phyloP scores from a whole-genome alignment of 805 yeast species.

The Spathaspora passalidarum region DNA sequence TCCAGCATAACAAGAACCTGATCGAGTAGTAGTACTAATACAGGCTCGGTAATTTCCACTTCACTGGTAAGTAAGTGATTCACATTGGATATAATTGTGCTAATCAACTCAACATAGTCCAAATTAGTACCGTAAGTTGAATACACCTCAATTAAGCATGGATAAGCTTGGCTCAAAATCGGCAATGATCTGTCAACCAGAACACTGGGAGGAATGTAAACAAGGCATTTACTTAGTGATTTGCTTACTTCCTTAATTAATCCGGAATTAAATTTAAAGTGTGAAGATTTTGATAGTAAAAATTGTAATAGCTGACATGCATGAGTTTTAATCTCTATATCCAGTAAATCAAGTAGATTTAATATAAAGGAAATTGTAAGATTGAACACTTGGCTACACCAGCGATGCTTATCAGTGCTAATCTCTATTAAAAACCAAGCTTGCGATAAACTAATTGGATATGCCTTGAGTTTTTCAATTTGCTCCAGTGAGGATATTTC shows the following conservation, averaged over 20 bases:
- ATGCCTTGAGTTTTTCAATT: background rate
- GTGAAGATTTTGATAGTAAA: background rate
- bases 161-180: constrained; percentile 5
- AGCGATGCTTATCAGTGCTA: no score
- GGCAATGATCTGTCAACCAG: constrained; percentile 2
- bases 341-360: background rate
- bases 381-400: background rate
- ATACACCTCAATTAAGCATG: constrained; percentile 2
- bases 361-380: background rate
- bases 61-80: constrained; percentile 4
- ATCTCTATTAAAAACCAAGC: constrained; percentile 2
- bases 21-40: constrained; percentile 15
- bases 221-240: constrained; percentile 4
- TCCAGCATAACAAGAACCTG: constrained; percentile 12
- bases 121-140: background rate
- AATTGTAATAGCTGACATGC: background rate
- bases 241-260: background rate
- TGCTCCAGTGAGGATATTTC: constrained; percentile 8
- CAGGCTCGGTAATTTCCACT: background rate
- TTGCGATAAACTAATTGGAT: background rate
- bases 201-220: constrained; percentile 5
- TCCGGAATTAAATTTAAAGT: background rate
- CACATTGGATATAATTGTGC: constrained; percentile 22
- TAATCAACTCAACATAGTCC: constrained; percentile 21
- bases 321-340: background rate